Percentiles rank a stretch among this genome's conserved stretches.
These are phyloP conservation scores for Psidium friedrichsthalianum DNA, from an alignment of 345 rosid genomes.

Conservation along the genomic window DNA sequence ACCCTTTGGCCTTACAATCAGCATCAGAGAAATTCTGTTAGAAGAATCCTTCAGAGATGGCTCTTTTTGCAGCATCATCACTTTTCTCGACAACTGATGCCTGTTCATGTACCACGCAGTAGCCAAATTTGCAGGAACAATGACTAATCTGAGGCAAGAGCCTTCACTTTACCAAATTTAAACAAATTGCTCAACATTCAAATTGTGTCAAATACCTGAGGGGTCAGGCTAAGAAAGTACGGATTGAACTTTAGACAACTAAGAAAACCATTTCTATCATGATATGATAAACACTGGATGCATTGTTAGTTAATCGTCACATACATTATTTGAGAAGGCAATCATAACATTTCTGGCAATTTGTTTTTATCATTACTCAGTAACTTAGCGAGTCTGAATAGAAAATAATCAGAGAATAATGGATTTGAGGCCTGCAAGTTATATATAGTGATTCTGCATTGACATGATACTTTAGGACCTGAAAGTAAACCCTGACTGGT, in stretches of 20 bases:
- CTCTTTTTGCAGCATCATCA: conserved; percentile 6
- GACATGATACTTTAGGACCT: neutral
- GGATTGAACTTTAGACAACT: too few relatives aligned
- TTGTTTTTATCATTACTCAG: neutral
- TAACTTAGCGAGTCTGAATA: neutral
- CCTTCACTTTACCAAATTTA: neutral
- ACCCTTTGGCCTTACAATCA: conserved; percentile 43
- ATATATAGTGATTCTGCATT: neutral
- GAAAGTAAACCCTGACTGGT: neutral
- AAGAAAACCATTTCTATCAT: neutral
- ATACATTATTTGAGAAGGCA: neutral
- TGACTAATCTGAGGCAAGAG: neutral
- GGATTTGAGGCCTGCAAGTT: neutral
- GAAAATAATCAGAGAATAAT: neutral
- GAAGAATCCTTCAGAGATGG: conserved; percentile 37
- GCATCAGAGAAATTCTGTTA: conserved; percentile 27
- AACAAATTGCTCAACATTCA: neutral
- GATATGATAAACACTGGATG: neutral
- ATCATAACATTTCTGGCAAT: neutral
- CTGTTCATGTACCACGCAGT: neutral
- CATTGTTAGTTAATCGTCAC: neutral
- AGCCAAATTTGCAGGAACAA: neutral
- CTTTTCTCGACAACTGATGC: neutral
- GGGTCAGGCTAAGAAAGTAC: too few relatives aligned
- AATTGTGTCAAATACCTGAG: neutral